These are phyloP conservation scores for Lentinula raphanica DNA, from an alignment of 768 basidiomycete genomes.

Conservation along the genomic window DNA sequence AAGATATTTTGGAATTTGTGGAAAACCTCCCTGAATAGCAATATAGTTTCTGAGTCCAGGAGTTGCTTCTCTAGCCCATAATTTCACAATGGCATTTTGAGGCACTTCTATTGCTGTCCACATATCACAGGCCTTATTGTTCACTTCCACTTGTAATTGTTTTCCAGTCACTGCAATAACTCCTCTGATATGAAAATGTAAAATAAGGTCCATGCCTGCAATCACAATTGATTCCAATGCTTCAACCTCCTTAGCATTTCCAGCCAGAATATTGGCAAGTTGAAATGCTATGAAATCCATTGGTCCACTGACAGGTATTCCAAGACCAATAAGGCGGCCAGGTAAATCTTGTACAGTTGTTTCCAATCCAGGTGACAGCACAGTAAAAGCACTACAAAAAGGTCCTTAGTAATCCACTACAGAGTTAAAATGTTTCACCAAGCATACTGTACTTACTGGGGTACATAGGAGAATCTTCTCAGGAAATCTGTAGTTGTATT, in stretches of 20 bases:
- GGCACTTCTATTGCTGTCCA: slow-evolving; percentile 49
- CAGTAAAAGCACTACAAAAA: slow-evolving; percentile 45
- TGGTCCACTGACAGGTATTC: slow-evolving; percentile 59
- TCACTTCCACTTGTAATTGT: slow-evolving; percentile 33
- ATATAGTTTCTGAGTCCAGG: slow-evolving; percentile 53
- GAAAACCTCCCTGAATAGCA: slow-evolving; percentile 56
- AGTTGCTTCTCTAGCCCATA: slow-evolving; percentile 12
- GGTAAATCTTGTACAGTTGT: slow-evolving; percentile 56
- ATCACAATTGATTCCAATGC: slow-evolving; percentile 50
- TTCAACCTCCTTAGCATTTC: slow-evolving; percentile 46
- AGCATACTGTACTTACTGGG: slow-evolving; percentile 27
- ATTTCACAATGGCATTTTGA: slow-evolving; percentile 25
- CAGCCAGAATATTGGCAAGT: slow-evolving; percentile 53
- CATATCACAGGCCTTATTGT: slow-evolving; percentile 32
- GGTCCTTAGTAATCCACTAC: background rate
- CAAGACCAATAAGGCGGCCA: slow-evolving; percentile 46
- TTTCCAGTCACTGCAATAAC: slow-evolving; percentile 57
- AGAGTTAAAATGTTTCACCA: background rate
- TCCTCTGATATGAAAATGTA: slow-evolving; percentile 45
- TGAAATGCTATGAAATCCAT: slow-evolving; percentile 57
- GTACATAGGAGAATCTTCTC: slow-evolving; percentile 34
- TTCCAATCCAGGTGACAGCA: slow-evolving; percentile 51
- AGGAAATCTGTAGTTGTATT: slow-evolving; percentile 46
- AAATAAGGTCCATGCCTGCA: slow-evolving; percentile 35
- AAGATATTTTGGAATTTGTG: slow-evolving; percentile 48